Evolutionary conservation across 2,329 filamentous ascomycete species (phyloP).

Genomic region (Fusarium beomiforme): DNA sequence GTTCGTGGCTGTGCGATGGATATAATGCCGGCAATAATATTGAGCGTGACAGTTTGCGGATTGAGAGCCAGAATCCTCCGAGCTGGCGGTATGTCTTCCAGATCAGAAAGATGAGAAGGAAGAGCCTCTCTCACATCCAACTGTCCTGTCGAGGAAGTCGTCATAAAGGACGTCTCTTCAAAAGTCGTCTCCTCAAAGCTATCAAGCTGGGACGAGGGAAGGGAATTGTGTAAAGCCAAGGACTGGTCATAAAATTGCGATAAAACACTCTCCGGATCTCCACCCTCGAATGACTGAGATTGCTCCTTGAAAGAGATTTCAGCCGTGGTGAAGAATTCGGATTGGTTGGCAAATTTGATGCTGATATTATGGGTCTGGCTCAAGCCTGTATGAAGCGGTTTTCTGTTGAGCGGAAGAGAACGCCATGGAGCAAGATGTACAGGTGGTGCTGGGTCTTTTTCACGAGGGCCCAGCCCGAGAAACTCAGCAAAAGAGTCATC

Average conservation of each 20-base stretch:
- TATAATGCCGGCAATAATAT: conserved; percentile 83
- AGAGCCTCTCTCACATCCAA: conserved; percentile 35
- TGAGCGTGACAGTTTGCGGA: conserved; percentile 84
- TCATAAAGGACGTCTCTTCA: conserved; percentile 51
- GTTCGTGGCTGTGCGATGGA: conserved; percentile 73
- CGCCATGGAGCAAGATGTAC: conserved; percentile 62
- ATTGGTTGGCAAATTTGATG: conserved; percentile 46
- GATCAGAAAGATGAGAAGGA: conserved; percentile 57
- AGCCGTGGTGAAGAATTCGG: conserved; percentile 60
- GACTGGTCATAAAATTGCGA: conserved; percentile 83
- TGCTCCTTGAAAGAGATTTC: conserved; percentile 48
- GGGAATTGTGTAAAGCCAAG: conserved; percentile 73
- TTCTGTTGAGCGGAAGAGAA: conserved; percentile 59
- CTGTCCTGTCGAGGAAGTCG: conserved; percentile 47
- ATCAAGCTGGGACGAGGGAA: conserved; percentile 69
- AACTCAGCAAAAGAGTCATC: conserved; percentile 42
- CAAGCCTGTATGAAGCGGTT: conserved; percentile 61
- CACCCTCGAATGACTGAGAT: conserved; percentile 37
- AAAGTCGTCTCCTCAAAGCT: conserved; percentile 41
- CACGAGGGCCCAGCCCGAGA: conserved; percentile 29
- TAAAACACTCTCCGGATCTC: conserved; percentile 54
- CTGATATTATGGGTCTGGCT: conserved; percentile 59
- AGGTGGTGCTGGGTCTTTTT: conserved; percentile 24
- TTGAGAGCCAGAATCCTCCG: conserved; percentile 71
- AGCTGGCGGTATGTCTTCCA: conserved; percentile 77